These are phyloP conservation scores for Mortierella sp. DNA, from an alignment of 371 early-diverging fungal genomes.

Conservation along the genomic window DNA sequence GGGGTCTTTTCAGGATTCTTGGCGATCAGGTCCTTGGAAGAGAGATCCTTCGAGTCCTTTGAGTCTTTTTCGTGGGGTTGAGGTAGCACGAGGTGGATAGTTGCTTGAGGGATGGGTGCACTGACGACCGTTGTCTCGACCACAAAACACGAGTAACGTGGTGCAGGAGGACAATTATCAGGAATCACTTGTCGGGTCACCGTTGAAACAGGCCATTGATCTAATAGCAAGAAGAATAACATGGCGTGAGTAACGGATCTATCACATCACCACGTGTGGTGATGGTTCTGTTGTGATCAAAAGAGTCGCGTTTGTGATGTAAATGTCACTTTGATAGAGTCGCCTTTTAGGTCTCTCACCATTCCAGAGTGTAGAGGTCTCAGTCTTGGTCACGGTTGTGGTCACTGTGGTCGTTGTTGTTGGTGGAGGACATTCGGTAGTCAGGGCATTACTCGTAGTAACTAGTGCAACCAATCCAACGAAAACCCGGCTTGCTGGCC, in stretches of 20 bases:
- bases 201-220: constrained; percentile 12
- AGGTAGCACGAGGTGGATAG: constrained; percentile 19
- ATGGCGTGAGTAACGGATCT: no score
- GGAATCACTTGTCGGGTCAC: constrained; percentile 6
- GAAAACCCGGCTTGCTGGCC: constrained; percentile 1
- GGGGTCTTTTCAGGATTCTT: not conserved
- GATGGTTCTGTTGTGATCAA: no score
- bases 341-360: constrained; percentile 5
- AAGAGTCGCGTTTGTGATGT: no score
- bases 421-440: constrained; percentile 2
- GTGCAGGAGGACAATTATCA: constrained; percentile 16
- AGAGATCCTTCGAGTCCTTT: no score
- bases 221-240: not conserved
- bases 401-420: no score
- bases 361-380: constrained; percentile 10
- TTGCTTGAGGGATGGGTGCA: constrained; percentile 9
- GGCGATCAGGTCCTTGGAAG: no score
- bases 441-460: not conserved
- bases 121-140: constrained; percentile 2
- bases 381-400: constrained; percentile 15
- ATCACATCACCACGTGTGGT: no score
- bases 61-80: not conserved
- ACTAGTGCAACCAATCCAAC: constrained; percentile 4
- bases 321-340: no score
- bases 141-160: constrained; percentile 18